phyloP scores from a whole-genome alignment of 2,329 filamentous ascomycete species.

The Thermomyces lanuginosus region DNA sequence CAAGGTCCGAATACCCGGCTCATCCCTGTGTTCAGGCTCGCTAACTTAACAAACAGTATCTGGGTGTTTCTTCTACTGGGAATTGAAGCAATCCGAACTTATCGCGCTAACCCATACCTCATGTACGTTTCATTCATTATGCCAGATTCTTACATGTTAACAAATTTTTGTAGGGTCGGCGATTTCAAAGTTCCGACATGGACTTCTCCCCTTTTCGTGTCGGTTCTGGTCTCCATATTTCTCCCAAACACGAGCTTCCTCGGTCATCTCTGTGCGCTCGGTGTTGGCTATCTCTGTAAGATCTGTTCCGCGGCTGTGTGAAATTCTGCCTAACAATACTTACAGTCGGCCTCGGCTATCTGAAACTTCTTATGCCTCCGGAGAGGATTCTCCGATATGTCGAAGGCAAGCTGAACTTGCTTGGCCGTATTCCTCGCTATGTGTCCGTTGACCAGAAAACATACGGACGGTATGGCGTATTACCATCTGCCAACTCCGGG shows the following conservation, averaged over 20 bases:
- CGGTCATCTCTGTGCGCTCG: constrained; percentile 72
- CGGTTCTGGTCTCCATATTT: constrained; percentile 58
- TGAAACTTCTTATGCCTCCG: constrained; percentile 77
- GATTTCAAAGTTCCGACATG: constrained; percentile 70
- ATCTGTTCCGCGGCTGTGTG: background rate
- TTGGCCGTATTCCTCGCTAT: constrained; percentile 74
- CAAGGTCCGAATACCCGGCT: constrained; percentile 43
- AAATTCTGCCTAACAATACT: background rate
- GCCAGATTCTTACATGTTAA: constrained; percentile 2
- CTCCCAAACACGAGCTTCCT: constrained; percentile 69
- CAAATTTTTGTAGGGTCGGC: constrained; percentile 31
- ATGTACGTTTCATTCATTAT: constrained; percentile 24
- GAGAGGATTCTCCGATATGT: constrained; percentile 78
- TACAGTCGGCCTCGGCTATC: constrained; percentile 66
- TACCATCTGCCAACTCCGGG: constrained; percentile 38
- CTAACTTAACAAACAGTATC: constrained; percentile 39
- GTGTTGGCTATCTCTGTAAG: constrained; percentile 72
- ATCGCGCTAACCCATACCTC: constrained; percentile 64
- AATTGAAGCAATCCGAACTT: constrained; percentile 73
- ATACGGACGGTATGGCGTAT: constrained; percentile 76
- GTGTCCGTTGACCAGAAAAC: constrained; percentile 93
- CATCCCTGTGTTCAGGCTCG: constrained; percentile 1
- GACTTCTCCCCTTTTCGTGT: constrained; percentile 67
- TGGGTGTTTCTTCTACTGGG: constrained; percentile 85
- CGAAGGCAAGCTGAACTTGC: constrained; percentile 71